A percentile compares a stretch with the other conserved stretches of the same genome.
Evolutionary conservation across 2,329 filamentous ascomycete genomes (phyloP).

Genomic region (Trichoderma koningii): DNA sequence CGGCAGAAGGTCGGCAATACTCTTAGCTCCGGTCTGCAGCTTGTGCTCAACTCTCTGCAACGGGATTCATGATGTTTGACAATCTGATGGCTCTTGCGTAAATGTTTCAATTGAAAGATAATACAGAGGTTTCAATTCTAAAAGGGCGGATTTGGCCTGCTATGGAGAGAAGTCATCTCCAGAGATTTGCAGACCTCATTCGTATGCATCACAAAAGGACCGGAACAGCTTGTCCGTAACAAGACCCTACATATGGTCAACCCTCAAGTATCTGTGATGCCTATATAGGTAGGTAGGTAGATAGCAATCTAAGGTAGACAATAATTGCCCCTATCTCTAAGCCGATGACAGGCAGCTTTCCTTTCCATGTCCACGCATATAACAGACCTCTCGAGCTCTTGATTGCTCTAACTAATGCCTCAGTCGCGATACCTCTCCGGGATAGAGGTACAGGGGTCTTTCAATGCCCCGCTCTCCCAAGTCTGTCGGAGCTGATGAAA

Average conservation of each 20-base stretch:
- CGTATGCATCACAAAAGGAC: too few relatives aligned
- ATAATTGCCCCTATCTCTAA: too few relatives aligned
- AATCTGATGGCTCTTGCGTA: too few relatives aligned
- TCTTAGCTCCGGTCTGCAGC: background rate
- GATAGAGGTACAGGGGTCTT: conserved; percentile 11
- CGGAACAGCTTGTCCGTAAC: too few relatives aligned
- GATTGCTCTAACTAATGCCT: background rate
- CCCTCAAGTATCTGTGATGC: too few relatives aligned
- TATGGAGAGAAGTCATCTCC: too few relatives aligned
- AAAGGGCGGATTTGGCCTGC: too few relatives aligned
- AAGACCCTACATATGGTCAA: too few relatives aligned
- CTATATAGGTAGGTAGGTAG: background rate
- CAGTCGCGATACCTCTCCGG: background rate
- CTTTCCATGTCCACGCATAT: background rate
- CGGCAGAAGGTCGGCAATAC: conserved; percentile 41
- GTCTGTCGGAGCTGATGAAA: background rate
- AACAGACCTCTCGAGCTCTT: background rate
- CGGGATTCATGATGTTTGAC: background rate
- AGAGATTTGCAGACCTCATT: too few relatives aligned
- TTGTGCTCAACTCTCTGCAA: background rate
- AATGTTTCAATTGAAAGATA: too few relatives aligned
- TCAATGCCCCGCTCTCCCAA: conserved; percentile 9
- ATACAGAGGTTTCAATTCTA: too few relatives aligned
- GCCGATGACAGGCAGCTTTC: background rate
- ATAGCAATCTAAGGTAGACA: background rate